phyloP scores from a whole-genome alignment of 2,329 filamentous ascomycete genomes.

The Colletotrichum spaethianum region DNA sequence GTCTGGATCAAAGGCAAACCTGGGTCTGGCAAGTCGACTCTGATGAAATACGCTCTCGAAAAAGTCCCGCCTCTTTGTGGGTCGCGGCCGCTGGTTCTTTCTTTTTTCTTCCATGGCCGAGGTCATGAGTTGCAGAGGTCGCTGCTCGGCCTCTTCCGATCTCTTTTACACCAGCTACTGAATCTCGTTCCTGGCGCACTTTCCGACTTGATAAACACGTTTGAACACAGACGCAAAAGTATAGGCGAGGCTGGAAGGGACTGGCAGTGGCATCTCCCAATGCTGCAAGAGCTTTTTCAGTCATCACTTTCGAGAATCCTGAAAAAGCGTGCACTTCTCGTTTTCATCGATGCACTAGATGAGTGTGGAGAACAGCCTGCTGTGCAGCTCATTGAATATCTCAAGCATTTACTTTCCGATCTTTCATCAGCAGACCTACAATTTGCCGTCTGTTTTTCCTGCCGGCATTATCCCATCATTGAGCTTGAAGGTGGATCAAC shows the following conservation, averaged over 20 bases:
- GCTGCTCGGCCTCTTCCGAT: not conserved
- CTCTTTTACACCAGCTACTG: not conserved
- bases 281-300: not conserved
- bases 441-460: not conserved
- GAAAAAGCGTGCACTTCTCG: not conserved
- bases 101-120: not conserved
- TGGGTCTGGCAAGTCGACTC: not conserved
- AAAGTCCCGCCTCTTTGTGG: not conserved
- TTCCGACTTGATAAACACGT: not conserved
- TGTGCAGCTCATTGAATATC: not conserved
- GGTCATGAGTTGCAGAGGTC: not conserved
- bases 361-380: not conserved
- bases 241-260: not conserved
- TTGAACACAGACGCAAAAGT: not conserved
- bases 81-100: not conserved
- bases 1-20: not conserved
- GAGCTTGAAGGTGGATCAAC: not conserved
- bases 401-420: not conserved
- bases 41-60: not conserved
- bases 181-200: not conserved
- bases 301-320: not conserved
- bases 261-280: not conserved
- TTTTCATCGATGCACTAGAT: not conserved
- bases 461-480: not conserved
- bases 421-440: not conserved